Evolutionary conservation across 2,329 filamentous ascomycete species (phyloP).

Genomic region (Fusarium multiceps): DNA sequence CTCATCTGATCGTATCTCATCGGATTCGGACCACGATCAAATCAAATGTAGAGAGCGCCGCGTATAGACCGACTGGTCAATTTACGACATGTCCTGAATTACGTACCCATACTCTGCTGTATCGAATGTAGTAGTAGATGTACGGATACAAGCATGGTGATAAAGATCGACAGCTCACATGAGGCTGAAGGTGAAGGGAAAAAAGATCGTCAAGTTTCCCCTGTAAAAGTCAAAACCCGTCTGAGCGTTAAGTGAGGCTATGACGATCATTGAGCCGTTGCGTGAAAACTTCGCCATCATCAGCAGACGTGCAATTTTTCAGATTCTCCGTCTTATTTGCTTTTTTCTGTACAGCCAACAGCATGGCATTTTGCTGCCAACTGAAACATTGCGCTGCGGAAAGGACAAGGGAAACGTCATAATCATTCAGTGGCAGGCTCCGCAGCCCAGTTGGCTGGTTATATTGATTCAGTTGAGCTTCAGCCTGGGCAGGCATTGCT

Average conservation of each 20-base stretch:
- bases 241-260: conserved; percentile 6
- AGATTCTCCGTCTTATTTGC: background rate
- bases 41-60: background rate
- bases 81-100: background rate
- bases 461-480: background rate
- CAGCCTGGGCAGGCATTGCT: background rate
- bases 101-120: background rate
- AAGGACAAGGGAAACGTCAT: background rate
- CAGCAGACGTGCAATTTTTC: background rate
- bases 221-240: background rate
- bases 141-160: conserved; percentile 16
- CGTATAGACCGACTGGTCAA: conserved; percentile 1
- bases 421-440: background rate
- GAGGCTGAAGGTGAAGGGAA: conserved; percentile 4
- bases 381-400: background rate
- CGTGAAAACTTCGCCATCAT: background rate
- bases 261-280: background rate
- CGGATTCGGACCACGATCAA: background rate
- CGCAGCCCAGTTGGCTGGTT: background rate
- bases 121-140: conserved; percentile 21
- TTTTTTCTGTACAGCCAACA: background rate
- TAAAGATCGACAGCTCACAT: conserved; percentile 4
- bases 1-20: background rate
- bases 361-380: background rate
- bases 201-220: conserved; percentile 5